These are phyloP conservation scores for Saccharomycopsis malanga DNA, from an alignment of 805 yeast genomes.

Conservation along the genomic window DNA sequence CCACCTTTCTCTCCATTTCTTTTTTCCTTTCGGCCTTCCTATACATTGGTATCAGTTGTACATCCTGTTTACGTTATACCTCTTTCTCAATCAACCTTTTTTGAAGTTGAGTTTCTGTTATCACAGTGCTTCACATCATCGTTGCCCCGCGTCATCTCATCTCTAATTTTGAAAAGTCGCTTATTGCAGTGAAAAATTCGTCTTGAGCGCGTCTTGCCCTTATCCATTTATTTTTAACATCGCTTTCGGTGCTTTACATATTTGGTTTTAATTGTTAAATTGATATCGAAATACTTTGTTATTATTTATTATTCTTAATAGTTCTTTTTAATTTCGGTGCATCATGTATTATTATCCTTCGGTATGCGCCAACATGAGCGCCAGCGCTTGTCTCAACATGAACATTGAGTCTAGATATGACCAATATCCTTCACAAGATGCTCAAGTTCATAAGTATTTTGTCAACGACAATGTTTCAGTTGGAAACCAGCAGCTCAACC, in stretches of 20 bases:
- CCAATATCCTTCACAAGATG: constrained; percentile 10
- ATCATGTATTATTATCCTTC: constrained; percentile 22
- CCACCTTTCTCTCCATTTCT: not conserved
- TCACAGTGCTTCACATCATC: not conserved
- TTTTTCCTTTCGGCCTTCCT: not conserved
- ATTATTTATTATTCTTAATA: too few species aligned
- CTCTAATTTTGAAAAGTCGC: too few species aligned
- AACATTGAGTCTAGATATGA: constrained; percentile 2
- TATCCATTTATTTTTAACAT: too few species aligned
- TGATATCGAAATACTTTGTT: too few species aligned
- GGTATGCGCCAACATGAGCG: constrained; percentile 18
- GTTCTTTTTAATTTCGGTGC: too few species aligned
- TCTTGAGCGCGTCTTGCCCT: not conserved
- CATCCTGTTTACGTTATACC: not conserved
- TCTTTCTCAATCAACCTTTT: not conserved
- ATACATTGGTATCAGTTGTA: too few species aligned
- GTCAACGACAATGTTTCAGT: constrained; percentile 4
- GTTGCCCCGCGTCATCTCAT: not conserved
- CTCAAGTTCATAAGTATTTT: not conserved
- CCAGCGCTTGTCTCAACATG: constrained; percentile 17
- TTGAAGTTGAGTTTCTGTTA: not conserved
- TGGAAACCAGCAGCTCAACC: not conserved
- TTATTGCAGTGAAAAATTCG: too few species aligned
- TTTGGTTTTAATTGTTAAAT: not conserved
- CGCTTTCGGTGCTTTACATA: too few species aligned